Evolutionary conservation across 352 stramenopile genomes (phyloP), one percentile per base, ranked within the genome.

Genomic region (Pythium phragmitis): DNA sequence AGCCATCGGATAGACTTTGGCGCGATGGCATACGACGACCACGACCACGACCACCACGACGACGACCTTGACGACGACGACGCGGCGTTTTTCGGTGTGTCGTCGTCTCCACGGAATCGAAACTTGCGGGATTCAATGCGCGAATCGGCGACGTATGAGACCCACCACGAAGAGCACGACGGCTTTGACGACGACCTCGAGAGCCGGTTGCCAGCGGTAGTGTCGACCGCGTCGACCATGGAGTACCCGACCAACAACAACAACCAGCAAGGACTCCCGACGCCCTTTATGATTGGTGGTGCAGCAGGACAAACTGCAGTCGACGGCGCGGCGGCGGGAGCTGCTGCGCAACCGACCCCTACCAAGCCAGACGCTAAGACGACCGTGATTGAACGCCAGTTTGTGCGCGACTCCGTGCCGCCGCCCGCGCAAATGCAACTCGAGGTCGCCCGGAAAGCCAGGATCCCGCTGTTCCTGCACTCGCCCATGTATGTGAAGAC

Each of bases 401-500:
- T 92, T 60, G 82, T 89, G 47, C 77, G 80, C 14, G 69, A 87
- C 48, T 68, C 71, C 0, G 79, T 90, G 9, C 74, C 86, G 26
- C 86, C 85, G 21, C 86, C 86, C 0, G 86, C 86, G 30, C 86
- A 95, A 60, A 95, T 95, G 86, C 86, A 95, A 64, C 73, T 95
- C 3, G 84, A 95, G 45, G 83, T 95, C 2, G 86, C 86, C 9
- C 77, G 83, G 7, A 92, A 93, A 61, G 86, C 86, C 28, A 76
- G 85, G 1, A 95, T 95, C 23, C 86, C 86, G 42, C 60, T 95
- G 12, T 95, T 95, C 65, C 54, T 95, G 48, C 86, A 95, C 68
- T 93, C 86, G 28, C 86, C 86, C 9, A 91, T 95, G 84, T 92
- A 93, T 68, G 85, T 93, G 19, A 88, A 80, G 64, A 90, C 79